These are phyloP conservation scores for Zasmidium citrigriseum DNA, from an alignment of 2,329 filamentous ascomycete genomes.

Conservation along the genomic window DNA sequence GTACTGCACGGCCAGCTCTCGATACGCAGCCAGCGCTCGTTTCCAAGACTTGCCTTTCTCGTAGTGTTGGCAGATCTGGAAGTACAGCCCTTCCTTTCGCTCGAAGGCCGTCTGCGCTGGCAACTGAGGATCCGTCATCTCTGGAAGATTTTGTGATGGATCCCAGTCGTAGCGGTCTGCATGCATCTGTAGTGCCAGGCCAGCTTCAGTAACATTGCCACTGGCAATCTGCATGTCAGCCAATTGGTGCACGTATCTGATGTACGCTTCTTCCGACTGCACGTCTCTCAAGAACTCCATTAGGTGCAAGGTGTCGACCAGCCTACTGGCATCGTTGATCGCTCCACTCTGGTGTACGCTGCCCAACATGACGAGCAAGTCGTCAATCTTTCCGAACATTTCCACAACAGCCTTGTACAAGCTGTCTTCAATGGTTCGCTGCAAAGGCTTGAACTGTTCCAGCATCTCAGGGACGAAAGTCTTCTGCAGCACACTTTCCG, in stretches of 20 bases:
- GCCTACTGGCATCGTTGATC: constrained; percentile 67
- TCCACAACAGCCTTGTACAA: constrained; percentile 75
- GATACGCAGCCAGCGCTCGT: constrained; percentile 82
- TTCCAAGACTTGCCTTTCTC: constrained; percentile 95
- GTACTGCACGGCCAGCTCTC: constrained; percentile 88
- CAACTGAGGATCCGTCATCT: constrained; percentile 73
- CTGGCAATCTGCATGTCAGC: constrained; percentile 74
- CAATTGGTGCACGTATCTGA: constrained; percentile 92
- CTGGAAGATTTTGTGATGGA: constrained; percentile 63
- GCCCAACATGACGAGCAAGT: constrained; percentile 86
- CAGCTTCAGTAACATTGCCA: constrained; percentile 82
- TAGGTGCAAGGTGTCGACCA: constrained; percentile 83
- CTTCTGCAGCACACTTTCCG: constrained; percentile 87
- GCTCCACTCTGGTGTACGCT: constrained; percentile 78
- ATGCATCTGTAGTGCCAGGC: constrained; percentile 83
- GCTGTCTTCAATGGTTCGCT: constrained; percentile 66
- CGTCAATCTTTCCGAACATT: constrained; percentile 81
- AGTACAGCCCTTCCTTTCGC: constrained; percentile 87
- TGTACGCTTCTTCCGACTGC: constrained; percentile 95
- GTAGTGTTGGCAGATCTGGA: constrained; percentile 91
- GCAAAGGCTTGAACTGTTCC: constrained; percentile 73
- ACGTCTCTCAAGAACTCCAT: constrained; percentile 98
- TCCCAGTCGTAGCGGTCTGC: constrained; percentile 95
- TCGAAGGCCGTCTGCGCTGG: constrained; percentile 86
- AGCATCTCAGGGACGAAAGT: constrained; percentile 86